Conservation (phyloP, 768 basidiomycete genomes). For the Clavaria fumosa region DNA sequence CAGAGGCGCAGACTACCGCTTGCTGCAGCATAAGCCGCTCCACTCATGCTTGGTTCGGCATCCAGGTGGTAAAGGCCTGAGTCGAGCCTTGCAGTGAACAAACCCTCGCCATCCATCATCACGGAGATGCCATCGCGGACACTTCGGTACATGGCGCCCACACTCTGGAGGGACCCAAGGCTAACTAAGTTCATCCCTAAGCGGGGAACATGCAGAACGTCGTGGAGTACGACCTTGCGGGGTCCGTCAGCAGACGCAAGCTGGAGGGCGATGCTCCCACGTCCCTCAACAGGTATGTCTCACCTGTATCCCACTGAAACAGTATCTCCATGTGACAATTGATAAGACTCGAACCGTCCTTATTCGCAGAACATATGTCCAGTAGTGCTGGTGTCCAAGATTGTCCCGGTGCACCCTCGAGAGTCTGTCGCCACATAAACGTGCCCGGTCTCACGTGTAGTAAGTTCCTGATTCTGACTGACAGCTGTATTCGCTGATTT, state of each 20-base stretch:
- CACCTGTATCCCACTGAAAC: conserved; percentile 11
- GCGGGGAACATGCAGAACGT: conserved; percentile 10
- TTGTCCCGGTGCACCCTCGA: neutral
- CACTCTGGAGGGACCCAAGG: conserved; percentile 8
- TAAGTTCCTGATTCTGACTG: conserved; percentile 1
- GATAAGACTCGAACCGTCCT: conserved; percentile 6
- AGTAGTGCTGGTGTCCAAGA: conserved; percentile 10
- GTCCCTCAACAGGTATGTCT: conserved; percentile 8
- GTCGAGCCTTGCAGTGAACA: too few species aligned
- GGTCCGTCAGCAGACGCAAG: conserved; percentile 4
- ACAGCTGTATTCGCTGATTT: conserved; percentile 7
- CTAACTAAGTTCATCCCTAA: conserved; percentile 13
- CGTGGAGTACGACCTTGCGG: conserved; percentile 7
- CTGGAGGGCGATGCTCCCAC: conserved; percentile 8
- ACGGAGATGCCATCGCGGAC: conserved; percentile 2
- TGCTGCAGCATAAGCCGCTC: conserved; percentile 6
- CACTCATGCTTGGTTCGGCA: too few species aligned
- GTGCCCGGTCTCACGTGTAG: conserved; percentile 7
- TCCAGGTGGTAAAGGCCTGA: too few species aligned
- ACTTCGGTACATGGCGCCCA: conserved; percentile 7
- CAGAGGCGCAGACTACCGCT: too few species aligned
- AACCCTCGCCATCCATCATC: too few species aligned
- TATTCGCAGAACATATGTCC: conserved; percentile 10
- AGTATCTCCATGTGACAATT: neutral
- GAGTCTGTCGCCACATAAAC: neutral